A percentile compares a stretch with the other conserved stretches of the same genome.
These are phyloP conservation scores for Neurospora discreta DNA, from an alignment of 495 filamentous ascomycete species.

Conservation along the genomic window DNA sequence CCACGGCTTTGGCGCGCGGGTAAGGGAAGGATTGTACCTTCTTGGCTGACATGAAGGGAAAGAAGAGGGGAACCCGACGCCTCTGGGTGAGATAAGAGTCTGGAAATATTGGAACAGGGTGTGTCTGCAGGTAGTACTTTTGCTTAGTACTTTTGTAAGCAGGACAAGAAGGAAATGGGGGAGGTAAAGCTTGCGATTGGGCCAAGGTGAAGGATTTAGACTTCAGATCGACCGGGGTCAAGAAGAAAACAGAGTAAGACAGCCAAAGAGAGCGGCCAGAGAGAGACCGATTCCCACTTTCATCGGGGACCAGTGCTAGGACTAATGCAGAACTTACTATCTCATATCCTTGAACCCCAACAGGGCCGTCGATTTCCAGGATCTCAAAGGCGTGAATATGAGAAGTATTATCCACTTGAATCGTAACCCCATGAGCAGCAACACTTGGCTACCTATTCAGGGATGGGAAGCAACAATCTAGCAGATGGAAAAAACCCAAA, in stretches of 20 bases:
- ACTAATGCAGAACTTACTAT: neutral
- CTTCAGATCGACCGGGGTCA: neutral
- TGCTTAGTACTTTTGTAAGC: neutral
- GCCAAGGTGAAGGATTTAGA: neutral
- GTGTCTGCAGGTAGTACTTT: neutral
- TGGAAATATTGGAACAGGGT: neutral
- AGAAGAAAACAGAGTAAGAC: neutral
- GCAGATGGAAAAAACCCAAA: neutral
- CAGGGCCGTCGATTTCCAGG: neutral
- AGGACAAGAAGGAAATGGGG: neutral
- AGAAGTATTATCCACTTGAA: neutral
- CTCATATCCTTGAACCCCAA: neutral
- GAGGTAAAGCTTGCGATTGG: neutral
- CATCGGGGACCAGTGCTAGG: neutral
- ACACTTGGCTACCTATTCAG: neutral
- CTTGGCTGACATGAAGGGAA: neutral
- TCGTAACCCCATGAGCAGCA: neutral
- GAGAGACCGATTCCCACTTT: neutral
- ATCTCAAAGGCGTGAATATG: neutral
- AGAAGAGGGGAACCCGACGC: neutral
- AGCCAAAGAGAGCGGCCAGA: neutral
- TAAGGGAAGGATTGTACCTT: neutral
- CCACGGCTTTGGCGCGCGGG: neutral
- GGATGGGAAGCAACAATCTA: neutral
- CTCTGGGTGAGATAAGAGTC: neutral